Evolutionary conservation across 2,329 filamentous ascomycete species (phyloP), one percentile per base, ranked within the genome.

Genomic region (Penicillium paneum): DNA sequence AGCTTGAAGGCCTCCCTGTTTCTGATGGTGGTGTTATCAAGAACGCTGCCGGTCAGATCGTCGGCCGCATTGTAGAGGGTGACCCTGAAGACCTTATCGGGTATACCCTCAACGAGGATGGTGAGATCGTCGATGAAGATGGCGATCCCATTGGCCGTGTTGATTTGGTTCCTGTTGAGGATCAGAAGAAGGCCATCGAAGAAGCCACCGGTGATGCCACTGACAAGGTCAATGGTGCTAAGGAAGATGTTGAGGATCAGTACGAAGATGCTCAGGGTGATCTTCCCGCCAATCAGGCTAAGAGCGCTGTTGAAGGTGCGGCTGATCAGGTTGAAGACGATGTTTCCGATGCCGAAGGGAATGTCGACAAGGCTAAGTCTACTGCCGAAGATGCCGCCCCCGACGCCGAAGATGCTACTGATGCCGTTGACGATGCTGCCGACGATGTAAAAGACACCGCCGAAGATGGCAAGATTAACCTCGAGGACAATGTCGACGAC

Each of bases 1-100:
- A 72, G 43, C 65, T 75, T 12, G 66, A 72, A 15, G 73, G 71
- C 10, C 60, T 74, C 4, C 65, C 72, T 42, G 80, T 83, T 26
- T 73, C 81, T 40, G 78, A 81, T 47, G 81, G 82, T 26, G 83
- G 82, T 32, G 69, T 77, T 31, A 77, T 85, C 60, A 72, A 78
- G 60, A 78, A 83, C 39, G 61, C 70, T 21, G 66, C 71, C 45
- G 75, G 73, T 29, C 68, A 75, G 35, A 60, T 66, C 26, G 58
- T 76, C 5, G 75, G 73, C 26, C 66, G 68, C 28, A 67, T 76
- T 35, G 68, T 71, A n/a, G 74, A 76, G 54, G 74, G 74, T 28
- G 71, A 75, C 19, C 69, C 73, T 0, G 67, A 70, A 55, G 73
- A 75, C 41, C 63, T 76, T 7, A 67, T 74, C 26, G 74, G 74